Conservation (phyloP, 1,139 yeast genomes). For the Geotrichum fermentans region DNA sequence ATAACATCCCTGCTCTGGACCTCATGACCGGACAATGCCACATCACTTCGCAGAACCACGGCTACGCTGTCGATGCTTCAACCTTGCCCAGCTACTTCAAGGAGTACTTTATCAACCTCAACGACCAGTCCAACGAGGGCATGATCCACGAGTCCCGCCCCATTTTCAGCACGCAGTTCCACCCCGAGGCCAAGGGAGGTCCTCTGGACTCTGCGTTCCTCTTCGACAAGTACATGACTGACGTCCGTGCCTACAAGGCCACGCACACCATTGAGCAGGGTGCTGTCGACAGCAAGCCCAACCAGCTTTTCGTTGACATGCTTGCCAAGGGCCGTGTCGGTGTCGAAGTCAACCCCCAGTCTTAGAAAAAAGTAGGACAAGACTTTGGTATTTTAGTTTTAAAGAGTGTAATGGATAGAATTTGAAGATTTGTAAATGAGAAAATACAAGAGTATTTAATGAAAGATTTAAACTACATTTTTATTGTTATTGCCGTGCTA, state of each 20-base stretch:
- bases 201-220: slow-evolving; percentile 87
- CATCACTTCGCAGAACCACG: slow-evolving; percentile 97
- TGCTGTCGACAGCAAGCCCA: slow-evolving; percentile 48
- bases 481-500: no score
- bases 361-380: slow-evolving; percentile 9
- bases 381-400: neutral
- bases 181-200: slow-evolving; percentile 99
- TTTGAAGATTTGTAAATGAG: neutral
- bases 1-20: slow-evolving; percentile 93
- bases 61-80: slow-evolving; percentile 85
- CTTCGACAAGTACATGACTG: slow-evolving; percentile 81
- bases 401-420: neutral
- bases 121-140: slow-evolving; percentile 95
- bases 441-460: no score
- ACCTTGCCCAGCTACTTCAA: slow-evolving; percentile 75
- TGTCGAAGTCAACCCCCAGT: slow-evolving; percentile 37
- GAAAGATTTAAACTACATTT: no score
- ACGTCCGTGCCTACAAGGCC: slow-evolving; percentile 57
- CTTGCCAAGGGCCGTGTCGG: slow-evolving; percentile 82
- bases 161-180: slow-evolving; percentile 93
- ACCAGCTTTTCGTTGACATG: slow-evolving; percentile 65
- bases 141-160: slow-evolving; percentile 85
- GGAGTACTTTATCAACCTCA: slow-evolving; percentile 85
- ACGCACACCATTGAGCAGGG: slow-evolving; percentile 29
- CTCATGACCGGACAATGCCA: slow-evolving; percentile 86